Conservation (phyloP, 78 protist genomes). For the Chrysochromulina tobinii region DNA sequence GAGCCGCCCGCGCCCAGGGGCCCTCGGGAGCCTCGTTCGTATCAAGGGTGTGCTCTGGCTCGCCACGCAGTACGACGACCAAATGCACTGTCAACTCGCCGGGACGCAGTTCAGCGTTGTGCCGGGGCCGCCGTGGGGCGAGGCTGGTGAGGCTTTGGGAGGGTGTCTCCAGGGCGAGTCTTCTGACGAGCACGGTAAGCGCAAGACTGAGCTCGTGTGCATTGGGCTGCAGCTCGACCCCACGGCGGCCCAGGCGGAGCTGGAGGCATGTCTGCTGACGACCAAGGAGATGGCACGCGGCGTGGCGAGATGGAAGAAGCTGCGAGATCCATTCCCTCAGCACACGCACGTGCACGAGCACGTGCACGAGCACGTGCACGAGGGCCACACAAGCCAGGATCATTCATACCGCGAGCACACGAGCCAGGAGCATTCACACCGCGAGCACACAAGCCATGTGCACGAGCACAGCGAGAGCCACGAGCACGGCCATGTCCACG, state of each 20-base stretch:
- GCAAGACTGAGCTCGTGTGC: neutral
- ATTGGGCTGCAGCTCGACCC: neutral
- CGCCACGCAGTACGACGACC: neutral
- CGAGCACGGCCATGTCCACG: too few relatives aligned
- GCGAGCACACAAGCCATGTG: too few relatives aligned
- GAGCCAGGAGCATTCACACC: too few relatives aligned
- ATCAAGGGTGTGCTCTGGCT: slow-evolving; percentile 64
- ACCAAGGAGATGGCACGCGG: neutral
- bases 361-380: too few relatives aligned
- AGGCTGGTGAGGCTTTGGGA: neutral
- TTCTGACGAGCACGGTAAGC: neutral
- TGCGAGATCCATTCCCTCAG: neutral
- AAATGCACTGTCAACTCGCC: too few relatives aligned
- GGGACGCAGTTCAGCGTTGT: too few relatives aligned
- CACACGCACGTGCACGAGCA: neutral
- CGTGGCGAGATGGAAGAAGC: neutral
- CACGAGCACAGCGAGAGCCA: too few relatives aligned
- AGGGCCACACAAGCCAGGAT: too few relatives aligned
- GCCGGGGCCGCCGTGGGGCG: too few relatives aligned
- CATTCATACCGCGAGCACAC: too few relatives aligned
- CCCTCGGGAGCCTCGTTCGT: neutral
- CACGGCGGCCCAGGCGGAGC: neutral
- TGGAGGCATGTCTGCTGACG: neutral
- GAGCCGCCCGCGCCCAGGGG: neutral
- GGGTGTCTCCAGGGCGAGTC: neutral